Base-by-base conservation (phyloP, 2,329 filamentous ascomycete species). In the Clarireedia paspali region DNA sequence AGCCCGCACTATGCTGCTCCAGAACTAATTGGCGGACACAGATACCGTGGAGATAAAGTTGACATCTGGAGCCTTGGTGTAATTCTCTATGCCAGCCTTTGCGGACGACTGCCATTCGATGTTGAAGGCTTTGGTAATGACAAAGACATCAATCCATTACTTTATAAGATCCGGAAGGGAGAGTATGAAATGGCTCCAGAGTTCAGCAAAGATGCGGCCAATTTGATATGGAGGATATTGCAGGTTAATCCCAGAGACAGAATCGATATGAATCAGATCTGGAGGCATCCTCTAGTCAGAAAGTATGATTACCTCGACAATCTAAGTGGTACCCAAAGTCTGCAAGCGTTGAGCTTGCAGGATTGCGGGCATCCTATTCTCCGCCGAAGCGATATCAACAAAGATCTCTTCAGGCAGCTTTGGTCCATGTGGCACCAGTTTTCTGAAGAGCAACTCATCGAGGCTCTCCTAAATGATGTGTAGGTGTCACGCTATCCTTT, bases 1-100 rank as follows among this genome's bases (percentile, higher is more conserved):
- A 97, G 94, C 61, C 94, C 94, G 23, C 94, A 97, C 71, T 99
- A 99, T 66, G 92, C 92, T 17, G 91, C 94, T 0, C 94, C 94
- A 0, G 94, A 99, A 70, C 83, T 99, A 36, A 86, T 96, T 59
- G 83, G 83, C 62, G 86, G 85, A 42, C 78, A 79, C 38, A 80
- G 80, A 44, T 99, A 99, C 69, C 84, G 87, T 55, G 94, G 92
- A 10, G 87, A 90, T 53, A 85, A 84, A 66, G 89, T 90, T 6
- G 94, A 99, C 66, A 88, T 96, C 48, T 99, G 94, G 94, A 96
- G 91, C 68, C 84, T 91, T 70, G 91, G 91, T 1, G 87, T 95
- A 47, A 91, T 95, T 55, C 74, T 99, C 0, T 99, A 88, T 69
- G 91, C 91, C 10, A 85, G 95, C 74, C 77, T 99, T 23, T 87